These are phyloP conservation scores for Paraleonurus japonicus DNA, from an alignment of 257 asterid species.

Conservation along the genomic window DNA sequence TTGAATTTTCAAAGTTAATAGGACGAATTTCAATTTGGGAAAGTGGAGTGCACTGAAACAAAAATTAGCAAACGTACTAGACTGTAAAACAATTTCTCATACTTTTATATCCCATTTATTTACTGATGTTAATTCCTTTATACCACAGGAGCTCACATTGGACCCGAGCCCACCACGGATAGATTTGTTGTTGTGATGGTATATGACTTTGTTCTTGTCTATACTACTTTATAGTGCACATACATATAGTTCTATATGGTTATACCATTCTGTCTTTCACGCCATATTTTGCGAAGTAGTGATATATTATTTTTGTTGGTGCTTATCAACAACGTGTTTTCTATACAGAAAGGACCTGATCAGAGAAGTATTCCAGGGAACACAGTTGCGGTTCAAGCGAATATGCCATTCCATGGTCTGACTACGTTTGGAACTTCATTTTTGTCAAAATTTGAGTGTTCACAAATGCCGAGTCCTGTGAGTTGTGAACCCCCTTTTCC, in stretches of 20 bases:
- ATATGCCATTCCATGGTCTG: slow-evolving; percentile 76
- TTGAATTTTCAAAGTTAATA: too few species aligned
- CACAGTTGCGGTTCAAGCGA: slow-evolving; percentile 77
- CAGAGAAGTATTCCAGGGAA: slow-evolving; percentile 82
- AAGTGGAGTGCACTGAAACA: too few species aligned
- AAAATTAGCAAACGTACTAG: too few species aligned
- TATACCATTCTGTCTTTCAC: neutral
- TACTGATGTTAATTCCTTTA: slow-evolving; percentile 5
- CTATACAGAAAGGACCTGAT: slow-evolving; percentile 61
- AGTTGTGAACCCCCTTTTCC: slow-evolving; percentile 19
- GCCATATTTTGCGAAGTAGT: neutral
- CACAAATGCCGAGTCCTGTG: slow-evolving; percentile 60
- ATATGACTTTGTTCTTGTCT: slow-evolving; percentile 23
- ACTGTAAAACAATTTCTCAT: too few species aligned
- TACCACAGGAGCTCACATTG: slow-evolving; percentile 71
- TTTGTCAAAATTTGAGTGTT: slow-evolving; percentile 55
- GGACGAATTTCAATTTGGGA: too few species aligned
- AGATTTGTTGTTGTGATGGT: slow-evolving; percentile 87
- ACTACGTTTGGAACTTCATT: slow-evolving; percentile 52
- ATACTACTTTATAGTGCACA: neutral
- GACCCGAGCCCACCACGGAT: slow-evolving; percentile 91
- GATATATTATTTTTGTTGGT: neutral
- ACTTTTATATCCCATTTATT: neutral
- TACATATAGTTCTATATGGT: neutral
- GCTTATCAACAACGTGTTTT: slow-evolving; percentile 16